These are phyloP conservation scores for Paecilomyces sp. DNA, from an alignment of 2,329 filamentous ascomycete genomes.

Conservation along the genomic window DNA sequence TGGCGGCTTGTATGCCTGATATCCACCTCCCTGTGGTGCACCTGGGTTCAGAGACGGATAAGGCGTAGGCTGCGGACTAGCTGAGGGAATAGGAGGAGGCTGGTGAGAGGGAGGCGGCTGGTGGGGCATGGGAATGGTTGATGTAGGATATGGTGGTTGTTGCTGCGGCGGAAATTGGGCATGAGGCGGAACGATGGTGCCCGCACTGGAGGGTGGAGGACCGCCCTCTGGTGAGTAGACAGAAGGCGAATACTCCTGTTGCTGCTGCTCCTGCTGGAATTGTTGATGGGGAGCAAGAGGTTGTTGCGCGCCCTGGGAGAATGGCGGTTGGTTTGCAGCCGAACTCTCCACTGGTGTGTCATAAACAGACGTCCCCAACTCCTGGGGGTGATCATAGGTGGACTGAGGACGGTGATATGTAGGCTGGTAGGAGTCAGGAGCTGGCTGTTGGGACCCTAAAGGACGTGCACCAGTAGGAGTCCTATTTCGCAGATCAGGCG, in stretches of 20 bases:
- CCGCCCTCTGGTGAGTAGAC: slow-evolving; percentile 28
- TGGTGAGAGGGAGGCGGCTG: slow-evolving; percentile 26
- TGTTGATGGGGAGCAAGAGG: slow-evolving; percentile 21
- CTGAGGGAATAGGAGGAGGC: slow-evolving; percentile 27
- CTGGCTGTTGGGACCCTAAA: slow-evolving; percentile 45
- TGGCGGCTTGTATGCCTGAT: slow-evolving; percentile 32
- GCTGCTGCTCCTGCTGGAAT: slow-evolving; percentile 25
- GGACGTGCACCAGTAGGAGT: slow-evolving; percentile 24
- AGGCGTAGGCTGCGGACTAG: slow-evolving; percentile 21
- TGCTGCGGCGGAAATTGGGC: slow-evolving; percentile 15
- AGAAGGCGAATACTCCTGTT: slow-evolving; percentile 33
- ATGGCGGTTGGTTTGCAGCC: slow-evolving; percentile 24
- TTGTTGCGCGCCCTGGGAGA: slow-evolving; percentile 19
- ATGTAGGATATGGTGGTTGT: slow-evolving; percentile 25
- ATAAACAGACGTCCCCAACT: slow-evolving; percentile 70
- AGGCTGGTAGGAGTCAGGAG: slow-evolving; percentile 37
- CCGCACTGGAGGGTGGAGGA: slow-evolving; percentile 6
- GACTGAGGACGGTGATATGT: slow-evolving; percentile 54
- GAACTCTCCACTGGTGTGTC: slow-evolving; percentile 57
- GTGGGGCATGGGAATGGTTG: slow-evolving; percentile 14
- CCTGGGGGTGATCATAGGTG: slow-evolving; percentile 66
- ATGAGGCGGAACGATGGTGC: slow-evolving; percentile 9
- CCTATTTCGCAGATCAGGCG: slow-evolving; percentile 32
- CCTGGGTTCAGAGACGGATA: slow-evolving; percentile 25
- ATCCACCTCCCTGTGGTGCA: slow-evolving; percentile 17